Evolutionary conservation across 2,329 filamentous ascomycete genomes (phyloP), one percentile per base, ranked within the genome.

Genomic region (Monilinia vaccinii-corymbosi): DNA sequence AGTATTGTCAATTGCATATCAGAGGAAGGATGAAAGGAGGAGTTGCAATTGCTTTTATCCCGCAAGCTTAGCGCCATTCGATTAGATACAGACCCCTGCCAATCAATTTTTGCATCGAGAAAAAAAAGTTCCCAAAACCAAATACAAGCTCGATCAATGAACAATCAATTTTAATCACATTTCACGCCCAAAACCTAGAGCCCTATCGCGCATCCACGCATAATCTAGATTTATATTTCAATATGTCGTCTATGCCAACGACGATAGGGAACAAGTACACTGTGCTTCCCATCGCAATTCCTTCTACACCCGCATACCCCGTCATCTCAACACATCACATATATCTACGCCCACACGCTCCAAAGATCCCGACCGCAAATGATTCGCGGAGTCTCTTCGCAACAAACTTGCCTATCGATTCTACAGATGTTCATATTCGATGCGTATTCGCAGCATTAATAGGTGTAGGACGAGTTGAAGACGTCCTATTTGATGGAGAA

Each of bases 361-460:
- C 93, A 62, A 90, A 88, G 75, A 81, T 89, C 45, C 84, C 89
- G 16, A 88, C 87, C 9, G 78, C 81, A 58, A 81, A 88, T 73
- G 88, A 93, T 67, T 77, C 83, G 18, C 86, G 92, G 67, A 91
- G 89, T 63, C 80, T 99, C 21, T 99, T 96, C 74, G 72, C 96
- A n/a, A 88, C 92, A 64, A 97, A 99, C 69, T 76, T 95, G 0
- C 94, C 94, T 8, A 79, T 87, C 64, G 92, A 97, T 71, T 86
- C 90, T 61, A 95, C 90, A 5, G 86, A 90, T 60, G 73, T 78
- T 1, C 89, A 92, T 68, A 79, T 97, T 46, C 85, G 90, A 48
- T 79, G 85, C 46, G 76, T 97, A 0, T 95, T 97, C 67, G 76
- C 83, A 0, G 78, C 81, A 0, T 81, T 95, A 18, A 80, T 97